Percentiles rank a stretch among this genome's conserved stretches.
These are phyloP conservation scores for Dendrocalamus latiflorus DNA, from an alignment of 202 grass and related monocot species.

Conservation along the genomic window DNA sequence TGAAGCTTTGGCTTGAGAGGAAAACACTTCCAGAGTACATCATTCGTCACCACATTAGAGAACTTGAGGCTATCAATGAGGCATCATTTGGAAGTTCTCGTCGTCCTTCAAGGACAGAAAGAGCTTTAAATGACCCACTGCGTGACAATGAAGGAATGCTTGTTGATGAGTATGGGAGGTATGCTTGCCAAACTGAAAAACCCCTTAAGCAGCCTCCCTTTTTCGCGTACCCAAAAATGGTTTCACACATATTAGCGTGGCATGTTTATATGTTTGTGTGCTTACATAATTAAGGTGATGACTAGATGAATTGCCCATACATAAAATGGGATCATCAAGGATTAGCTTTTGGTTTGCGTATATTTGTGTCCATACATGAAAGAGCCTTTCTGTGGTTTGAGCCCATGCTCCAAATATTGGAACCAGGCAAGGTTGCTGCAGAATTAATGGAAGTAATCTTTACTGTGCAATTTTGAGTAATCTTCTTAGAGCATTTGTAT, in stretches of 20 bases:
- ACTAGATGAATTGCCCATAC: background rate
- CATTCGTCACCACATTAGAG: constrained; percentile 79
- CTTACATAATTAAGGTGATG: background rate
- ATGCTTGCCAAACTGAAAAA: constrained; percentile 1
- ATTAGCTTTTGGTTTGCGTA: background rate
- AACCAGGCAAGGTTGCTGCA: background rate
- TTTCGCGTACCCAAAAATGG: background rate
- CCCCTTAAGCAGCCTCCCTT: background rate
- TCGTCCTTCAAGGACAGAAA: constrained; percentile 68
- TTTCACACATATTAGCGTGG: background rate
- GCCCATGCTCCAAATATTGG: background rate
- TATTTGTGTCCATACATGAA: background rate
- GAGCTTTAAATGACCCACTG: constrained; percentile 86
- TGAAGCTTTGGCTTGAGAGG: constrained; percentile 94
- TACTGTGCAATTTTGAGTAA: background rate
- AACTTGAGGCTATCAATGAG: constrained; percentile 76
- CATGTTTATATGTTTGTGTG: background rate
- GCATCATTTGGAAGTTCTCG: constrained; percentile 72
- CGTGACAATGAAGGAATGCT: constrained; percentile 93
- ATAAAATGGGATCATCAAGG: background rate
- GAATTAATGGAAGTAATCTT: background rate
- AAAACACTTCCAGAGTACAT: constrained; percentile 87
- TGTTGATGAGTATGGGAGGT: constrained; percentile 98
- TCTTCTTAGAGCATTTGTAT: background rate
- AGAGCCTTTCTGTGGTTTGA: background rate